Base-by-base conservation (phyloP, 441 rosid genomes). In the Erysimum cheiri region DNA sequence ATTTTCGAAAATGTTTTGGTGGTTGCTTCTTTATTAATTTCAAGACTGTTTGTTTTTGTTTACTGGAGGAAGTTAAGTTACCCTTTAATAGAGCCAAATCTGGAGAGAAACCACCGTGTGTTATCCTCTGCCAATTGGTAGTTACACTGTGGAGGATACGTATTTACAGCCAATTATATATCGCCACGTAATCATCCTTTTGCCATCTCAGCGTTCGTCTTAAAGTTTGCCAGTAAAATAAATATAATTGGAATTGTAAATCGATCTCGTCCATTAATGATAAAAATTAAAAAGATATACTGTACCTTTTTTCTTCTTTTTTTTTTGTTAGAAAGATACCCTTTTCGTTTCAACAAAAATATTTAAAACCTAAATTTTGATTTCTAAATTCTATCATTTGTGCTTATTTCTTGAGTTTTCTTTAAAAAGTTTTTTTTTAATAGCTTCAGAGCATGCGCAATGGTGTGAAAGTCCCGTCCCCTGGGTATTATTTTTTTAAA, bases 131-230 rank as follows among this genome's bases (percentile, higher is more conserved):
- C 15, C 64, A 26, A 61, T 37, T 53, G 69, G 73, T 47, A 50
- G 52, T 52, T 63, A 19, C 5, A 56, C 32, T 63, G 50, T 50
- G 31, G 37, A 60, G 8, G 67, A 76, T 71, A 71, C 80, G 80
- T 65, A 76, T 13, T 14, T 15, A 17, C 1, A 46, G 0, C 80
- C 76, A 76, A 28, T 76, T 5, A 70, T 10, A 0, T 3, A 0
- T 41, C 2, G 76, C 47, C 80, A 71, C 80, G 76, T 76, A 4
- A 9, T 4, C n/a, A 0, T 39, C 12, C 0, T 47, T n/a, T 41
- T 64, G 71, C 71, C 74, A 69, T 48, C 12, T 75, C 70, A 69
- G 74, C 69, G 7, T 50, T 5, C 3, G 3, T 19, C 31, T 14
- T 2, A 19, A 49, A 4, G 0, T 36, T 49, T 13, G 8, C 28